These are phyloP conservation scores for Pyrenochaeta sp. DNA, from an alignment of 2,329 filamentous ascomycete species.

Conservation along the genomic window DNA sequence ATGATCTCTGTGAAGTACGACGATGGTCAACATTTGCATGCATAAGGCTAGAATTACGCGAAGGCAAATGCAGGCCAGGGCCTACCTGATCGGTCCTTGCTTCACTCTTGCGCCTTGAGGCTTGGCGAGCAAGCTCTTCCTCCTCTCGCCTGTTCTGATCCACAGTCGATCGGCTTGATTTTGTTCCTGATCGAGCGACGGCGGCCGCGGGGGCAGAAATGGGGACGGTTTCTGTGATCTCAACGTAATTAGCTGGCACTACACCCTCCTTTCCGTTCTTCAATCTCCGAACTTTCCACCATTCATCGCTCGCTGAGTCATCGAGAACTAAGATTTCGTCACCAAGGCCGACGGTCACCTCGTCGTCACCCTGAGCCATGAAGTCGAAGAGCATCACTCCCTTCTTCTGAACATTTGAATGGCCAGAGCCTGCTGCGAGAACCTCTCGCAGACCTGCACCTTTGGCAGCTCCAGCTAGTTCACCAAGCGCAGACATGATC, in stretches of 20 bases:
- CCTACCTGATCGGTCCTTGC: slow-evolving; percentile 74
- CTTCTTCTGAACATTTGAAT: slow-evolving; percentile 70
- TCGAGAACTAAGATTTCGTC: slow-evolving; percentile 93
- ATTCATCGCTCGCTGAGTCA: slow-evolving; percentile 91
- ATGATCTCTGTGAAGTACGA: slow-evolving; percentile 74
- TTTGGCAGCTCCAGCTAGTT: slow-evolving; percentile 83
- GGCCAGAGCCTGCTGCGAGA: slow-evolving; percentile 77
- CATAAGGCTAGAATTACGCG: slow-evolving; percentile 80
- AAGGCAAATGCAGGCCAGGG: slow-evolving; percentile 75
- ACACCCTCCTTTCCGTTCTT: slow-evolving; percentile 96
- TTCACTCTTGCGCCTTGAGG: slow-evolving; percentile 70
- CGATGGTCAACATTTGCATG: slow-evolving; percentile 71
- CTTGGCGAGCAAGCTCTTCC: slow-evolving; percentile 81
- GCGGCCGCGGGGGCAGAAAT: slow-evolving; percentile 58
- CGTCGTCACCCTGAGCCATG: slow-evolving; percentile 93
- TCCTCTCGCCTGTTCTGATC: slow-evolving; percentile 83
- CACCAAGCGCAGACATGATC: slow-evolving; percentile 86
- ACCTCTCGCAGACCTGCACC: slow-evolving; percentile 88
- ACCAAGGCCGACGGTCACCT: slow-evolving; percentile 87
- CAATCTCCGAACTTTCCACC: slow-evolving; percentile 93
- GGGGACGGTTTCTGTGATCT: slow-evolving; percentile 75
- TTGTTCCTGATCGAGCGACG: slow-evolving; percentile 61
- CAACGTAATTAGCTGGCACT: slow-evolving; percentile 94
- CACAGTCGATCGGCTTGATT: slow-evolving; percentile 70
- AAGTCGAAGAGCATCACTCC: slow-evolving; percentile 94